Conservation (phyloP, 2,329 filamentous ascomycete species). For the Aspergillus hortae region DNA sequence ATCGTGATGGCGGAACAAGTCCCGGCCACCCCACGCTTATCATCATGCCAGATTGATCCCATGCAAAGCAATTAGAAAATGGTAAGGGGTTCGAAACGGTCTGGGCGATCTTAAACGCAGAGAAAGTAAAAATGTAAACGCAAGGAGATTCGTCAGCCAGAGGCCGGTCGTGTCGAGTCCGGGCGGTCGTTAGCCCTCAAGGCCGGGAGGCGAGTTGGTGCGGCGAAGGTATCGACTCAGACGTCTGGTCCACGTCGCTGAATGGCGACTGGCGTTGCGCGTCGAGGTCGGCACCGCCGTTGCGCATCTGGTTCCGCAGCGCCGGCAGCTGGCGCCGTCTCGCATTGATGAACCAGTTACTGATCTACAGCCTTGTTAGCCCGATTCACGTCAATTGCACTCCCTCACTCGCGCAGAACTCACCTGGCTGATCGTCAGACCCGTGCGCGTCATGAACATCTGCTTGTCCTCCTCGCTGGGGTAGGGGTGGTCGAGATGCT, state of each 20-base stretch:
- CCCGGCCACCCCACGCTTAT: not conserved
- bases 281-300: slow-evolving; percentile 27
- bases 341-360: slow-evolving; percentile 54
- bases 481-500: slow-evolving; percentile 77
- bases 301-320: slow-evolving; percentile 43
- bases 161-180: slow-evolving; percentile 13
- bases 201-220: slow-evolving; percentile 13
- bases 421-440: slow-evolving; percentile 68
- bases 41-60: slow-evolving; percentile 4
- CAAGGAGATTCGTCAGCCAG: slow-evolving; percentile 10
- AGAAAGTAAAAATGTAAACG: slow-evolving; percentile 1
- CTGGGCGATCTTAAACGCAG: slow-evolving; percentile 1
- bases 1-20: not conserved
- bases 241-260: slow-evolving; percentile 31
- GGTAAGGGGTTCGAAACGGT: slow-evolving; percentile 8
- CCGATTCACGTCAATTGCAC: not conserved
- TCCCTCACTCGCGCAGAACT: slow-evolving; percentile 6
- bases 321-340: slow-evolving; percentile 46
- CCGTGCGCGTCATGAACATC: slow-evolving; percentile 71
- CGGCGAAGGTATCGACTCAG: slow-evolving; percentile 27
- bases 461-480: slow-evolving; percentile 86
- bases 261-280: slow-evolving; percentile 32
- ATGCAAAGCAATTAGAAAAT: slow-evolving; percentile 7
- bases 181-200: not conserved
- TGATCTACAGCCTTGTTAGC: slow-evolving; percentile 37